Evolutionary conservation across 306 rosid genomes (phyloP).

Genomic region (Astragalus membranaceus): DNA sequence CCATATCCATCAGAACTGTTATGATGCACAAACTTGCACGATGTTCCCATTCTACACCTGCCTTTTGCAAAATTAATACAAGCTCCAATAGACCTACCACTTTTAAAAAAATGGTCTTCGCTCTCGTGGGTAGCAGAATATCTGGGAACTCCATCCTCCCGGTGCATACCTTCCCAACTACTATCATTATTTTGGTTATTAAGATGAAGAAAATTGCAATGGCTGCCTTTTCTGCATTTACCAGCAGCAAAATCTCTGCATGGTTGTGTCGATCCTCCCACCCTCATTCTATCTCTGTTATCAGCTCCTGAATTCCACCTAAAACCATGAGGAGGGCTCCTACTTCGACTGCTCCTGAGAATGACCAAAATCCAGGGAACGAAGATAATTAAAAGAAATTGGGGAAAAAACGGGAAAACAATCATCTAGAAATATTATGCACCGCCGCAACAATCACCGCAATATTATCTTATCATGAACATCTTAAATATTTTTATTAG

Average conservation of each 20-base stretch:
- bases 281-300: constrained; percentile 67
- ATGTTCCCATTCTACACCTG: constrained; percentile 73
- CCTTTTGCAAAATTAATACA: constrained; percentile 72
- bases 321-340: constrained; percentile 51
- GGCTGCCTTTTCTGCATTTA: constrained; percentile 83
- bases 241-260: constrained; percentile 83
- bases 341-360: constrained; percentile 34
- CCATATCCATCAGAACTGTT: constrained; percentile 54
- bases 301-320: too few relatives aligned
- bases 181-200: constrained; percentile 55
- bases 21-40: constrained; percentile 73
- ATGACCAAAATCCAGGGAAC: constrained; percentile 16
- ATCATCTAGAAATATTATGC: constrained; percentile 16
- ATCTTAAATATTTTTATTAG: neutral
- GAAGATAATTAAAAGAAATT: constrained; percentile 23
- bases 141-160: constrained; percentile 66
- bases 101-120: constrained; percentile 53
- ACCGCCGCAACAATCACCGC: neutral
- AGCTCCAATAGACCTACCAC: constrained; percentile 50
- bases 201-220: constrained; percentile 70
- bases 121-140: constrained; percentile 42
- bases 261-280: constrained; percentile 47
- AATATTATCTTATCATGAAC: neutral
- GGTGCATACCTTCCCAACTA: constrained; percentile 65
- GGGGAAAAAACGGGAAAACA: constrained; percentile 11